These are phyloP conservation scores for Epichloe amarillans DNA, from an alignment of 2,329 filamentous ascomycete species.

Conservation along the genomic window DNA sequence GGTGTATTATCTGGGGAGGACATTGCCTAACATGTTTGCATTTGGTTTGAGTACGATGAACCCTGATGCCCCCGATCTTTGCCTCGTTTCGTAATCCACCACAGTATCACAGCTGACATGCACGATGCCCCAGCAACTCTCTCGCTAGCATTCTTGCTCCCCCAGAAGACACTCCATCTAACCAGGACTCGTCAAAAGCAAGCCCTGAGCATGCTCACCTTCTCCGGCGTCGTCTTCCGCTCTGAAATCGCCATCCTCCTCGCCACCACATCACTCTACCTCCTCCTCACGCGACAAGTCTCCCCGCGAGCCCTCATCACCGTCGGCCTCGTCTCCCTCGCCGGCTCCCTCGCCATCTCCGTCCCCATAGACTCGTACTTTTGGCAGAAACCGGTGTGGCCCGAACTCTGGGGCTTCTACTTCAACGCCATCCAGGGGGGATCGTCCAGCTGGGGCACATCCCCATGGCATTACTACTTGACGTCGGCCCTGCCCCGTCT, in stretches of 20 bases:
- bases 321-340: conserved; percentile 50
- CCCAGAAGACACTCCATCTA: conserved; percentile 14
- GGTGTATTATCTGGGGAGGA: conserved; percentile 82
- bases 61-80: not conserved
- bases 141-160: conserved; percentile 38
- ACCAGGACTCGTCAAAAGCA: conserved; percentile 39
- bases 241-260: conserved; percentile 80
- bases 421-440: conserved; percentile 82
- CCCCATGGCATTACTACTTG: conserved; percentile 80
- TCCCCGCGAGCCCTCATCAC: conserved; percentile 45
- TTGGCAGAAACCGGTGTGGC: conserved; percentile 82
- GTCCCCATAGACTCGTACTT: conserved; percentile 81
- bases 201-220: conserved; percentile 61
- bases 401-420: conserved; percentile 77
- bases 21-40: conserved; percentile 92
- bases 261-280: conserved; percentile 48
- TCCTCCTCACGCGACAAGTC: conserved; percentile 43
- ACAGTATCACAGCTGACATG: too few relatives aligned
- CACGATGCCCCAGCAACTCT: conserved; percentile 41
- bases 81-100: not conserved
- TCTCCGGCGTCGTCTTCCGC: conserved; percentile 75
- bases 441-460: conserved; percentile 76
- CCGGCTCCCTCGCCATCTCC: conserved; percentile 55
- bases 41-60: conserved; percentile 61
- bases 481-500: conserved; percentile 68